A percentile compares a stretch with the other conserved stretches of the same genome.
These are phyloP conservation scores for Marsdenia floribunda DNA, from an alignment of 257 asterid species.

Conservation along the genomic window DNA sequence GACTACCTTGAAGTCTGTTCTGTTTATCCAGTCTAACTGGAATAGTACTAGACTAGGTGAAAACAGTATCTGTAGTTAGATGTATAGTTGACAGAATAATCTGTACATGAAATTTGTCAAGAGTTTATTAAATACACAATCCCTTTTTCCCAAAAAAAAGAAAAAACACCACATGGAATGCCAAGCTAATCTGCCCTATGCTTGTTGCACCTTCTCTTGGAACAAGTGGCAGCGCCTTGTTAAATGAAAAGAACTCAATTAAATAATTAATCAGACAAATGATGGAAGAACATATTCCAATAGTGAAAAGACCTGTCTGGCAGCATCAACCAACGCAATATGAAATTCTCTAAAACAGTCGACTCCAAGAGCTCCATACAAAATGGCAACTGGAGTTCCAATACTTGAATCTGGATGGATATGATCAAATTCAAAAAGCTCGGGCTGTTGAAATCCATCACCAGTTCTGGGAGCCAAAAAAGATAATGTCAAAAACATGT, in stretches of 20 bases:
- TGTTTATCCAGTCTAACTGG: no score
- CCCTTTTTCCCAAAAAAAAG: no score
- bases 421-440: constrained; percentile 91
- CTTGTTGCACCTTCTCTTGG: not conserved
- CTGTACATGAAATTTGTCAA: no score
- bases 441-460: constrained; percentile 79
- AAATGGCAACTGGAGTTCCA: constrained; percentile 63
- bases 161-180: not conserved
- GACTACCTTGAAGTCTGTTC: no score
- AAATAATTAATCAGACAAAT: not conserved
- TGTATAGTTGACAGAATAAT: no score
- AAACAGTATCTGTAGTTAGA: no score
- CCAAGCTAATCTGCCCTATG: not conserved
- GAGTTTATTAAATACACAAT: no score
- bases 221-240: not conserved
- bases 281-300: constrained; percentile 3
- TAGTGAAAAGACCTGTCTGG: constrained; percentile 48
- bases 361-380: constrained; percentile 93
- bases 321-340: constrained; percentile 57
- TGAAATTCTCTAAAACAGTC: constrained; percentile 87
- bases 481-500: constrained; percentile 7
- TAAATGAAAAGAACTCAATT: not conserved
- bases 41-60: no score
- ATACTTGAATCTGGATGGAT: constrained; percentile 73
- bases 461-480: constrained; percentile 44